Evolutionary conservation across 2,329 filamentous ascomycete species (phyloP).

Genomic region (Ophiognomonia clavigignenti-juglandacearum): DNA sequence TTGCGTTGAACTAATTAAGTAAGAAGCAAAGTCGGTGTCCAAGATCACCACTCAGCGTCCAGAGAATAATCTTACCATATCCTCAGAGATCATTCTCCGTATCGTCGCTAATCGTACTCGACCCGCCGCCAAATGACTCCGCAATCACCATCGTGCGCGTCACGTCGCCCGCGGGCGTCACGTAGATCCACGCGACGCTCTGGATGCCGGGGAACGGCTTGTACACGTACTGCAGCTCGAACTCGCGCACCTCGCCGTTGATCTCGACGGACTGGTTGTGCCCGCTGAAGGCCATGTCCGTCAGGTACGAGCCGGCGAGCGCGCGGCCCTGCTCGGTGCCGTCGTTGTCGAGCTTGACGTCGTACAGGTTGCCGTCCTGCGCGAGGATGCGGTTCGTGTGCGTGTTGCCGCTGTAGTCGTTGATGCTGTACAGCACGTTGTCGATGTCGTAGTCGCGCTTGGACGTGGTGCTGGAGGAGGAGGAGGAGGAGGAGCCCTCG

Average conservation of each 20-base stretch:
- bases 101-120: constrained; percentile 43
- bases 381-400: constrained; percentile 53
- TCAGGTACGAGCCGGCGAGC: constrained; percentile 44
- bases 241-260: constrained; percentile 38
- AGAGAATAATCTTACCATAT: no score
- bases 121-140: constrained; percentile 47
- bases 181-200: constrained; percentile 42
- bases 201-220: constrained; percentile 43
- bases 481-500: constrained; percentile 17
- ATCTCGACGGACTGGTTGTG: constrained; percentile 41
- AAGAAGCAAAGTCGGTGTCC: no score
- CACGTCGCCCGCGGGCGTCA: constrained; percentile 41
- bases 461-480: constrained; percentile 6
- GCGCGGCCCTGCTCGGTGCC: constrained; percentile 38
- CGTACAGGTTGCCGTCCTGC: constrained; percentile 50
- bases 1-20: no score
- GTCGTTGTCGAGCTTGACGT: constrained; percentile 49
- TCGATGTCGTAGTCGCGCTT: constrained; percentile 20
- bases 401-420: constrained; percentile 51
- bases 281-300: constrained; percentile 51
- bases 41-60: no score
- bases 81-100: constrained; percentile 16
- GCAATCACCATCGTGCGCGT: constrained; percentile 46
- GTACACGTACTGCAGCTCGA: constrained; percentile 50
- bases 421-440: constrained; percentile 48